phyloP scores from a whole-genome alignment of 2,329 filamentous ascomycete species.

The Fusarium newnesense region DNA sequence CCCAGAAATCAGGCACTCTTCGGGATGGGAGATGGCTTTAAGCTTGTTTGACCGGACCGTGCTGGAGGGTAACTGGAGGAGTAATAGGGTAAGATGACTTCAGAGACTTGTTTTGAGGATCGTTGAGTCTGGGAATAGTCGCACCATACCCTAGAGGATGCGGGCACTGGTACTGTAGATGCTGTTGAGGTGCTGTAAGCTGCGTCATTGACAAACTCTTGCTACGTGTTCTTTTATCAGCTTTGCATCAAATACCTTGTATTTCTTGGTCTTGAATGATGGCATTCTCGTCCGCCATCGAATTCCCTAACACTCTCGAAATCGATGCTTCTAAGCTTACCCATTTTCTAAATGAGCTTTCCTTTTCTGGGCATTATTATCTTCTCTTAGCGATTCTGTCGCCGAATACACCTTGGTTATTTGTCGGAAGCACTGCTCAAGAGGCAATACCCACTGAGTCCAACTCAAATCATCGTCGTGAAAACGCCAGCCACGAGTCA shows the following conservation, averaged over 20 bases:
- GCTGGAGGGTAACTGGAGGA: not conserved
- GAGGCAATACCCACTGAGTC: not conserved
- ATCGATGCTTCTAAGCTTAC: not conserved
- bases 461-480: not conserved
- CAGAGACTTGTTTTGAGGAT: not conserved
- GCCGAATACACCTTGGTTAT: not conserved
- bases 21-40: conserved; percentile 1
- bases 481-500: not conserved
- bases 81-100: not conserved
- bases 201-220: not conserved
- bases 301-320: fast-evolving
- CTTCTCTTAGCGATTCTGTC: not conserved
- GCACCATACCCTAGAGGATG: not conserved
- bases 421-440: too few relatives aligned
- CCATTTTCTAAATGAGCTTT: not conserved
- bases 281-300: not conserved
- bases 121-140: not conserved
- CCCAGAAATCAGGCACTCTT: conserved; percentile 7
- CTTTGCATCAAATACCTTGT: fast-evolving
- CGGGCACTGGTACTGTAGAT: not conserved
- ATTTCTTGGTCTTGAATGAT: not conserved
- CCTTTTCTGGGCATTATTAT: not conserved
- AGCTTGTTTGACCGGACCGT: conserved; percentile 22
- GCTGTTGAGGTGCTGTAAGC: not conserved
- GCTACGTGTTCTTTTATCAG: not conserved